Evolutionary conservation across 257 asterid genomes (phyloP), one percentile per base, ranked within the genome.

Genomic region (Pogostemon cablin): DNA sequence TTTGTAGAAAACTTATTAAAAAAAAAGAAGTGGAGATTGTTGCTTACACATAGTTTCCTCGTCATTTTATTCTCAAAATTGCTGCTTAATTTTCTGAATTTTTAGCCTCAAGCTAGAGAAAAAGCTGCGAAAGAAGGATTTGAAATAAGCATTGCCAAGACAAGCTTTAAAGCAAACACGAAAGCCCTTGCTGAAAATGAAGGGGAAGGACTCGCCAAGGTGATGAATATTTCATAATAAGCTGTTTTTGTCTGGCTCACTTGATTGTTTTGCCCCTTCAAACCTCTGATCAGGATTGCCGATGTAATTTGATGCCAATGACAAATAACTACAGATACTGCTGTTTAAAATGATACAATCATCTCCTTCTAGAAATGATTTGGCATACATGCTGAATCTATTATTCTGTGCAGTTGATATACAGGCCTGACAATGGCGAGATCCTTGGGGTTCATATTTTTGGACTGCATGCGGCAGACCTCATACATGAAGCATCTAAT

Each of bases 201-300:
- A 86, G 95, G 89, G 50, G 98, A 91, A 80, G 98, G 98, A 79
- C 73, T 91, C 72, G 98, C 98, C 72, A 91, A 89, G 95, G 98
- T 91, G 75, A 69, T 67, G 71, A 72, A 34, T 56, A 41, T 44
- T 63, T 67, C 80, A 72, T 34, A 1, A 59, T 67, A 44, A 67
- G 75, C 64, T 75, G 12, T 62, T 56, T 52, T 77, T 7, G 15
- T 38, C 40, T 20, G 56, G 68, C 50, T 68, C 69, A 57, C 64
- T 71, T n/a, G 54, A 64, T 73, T 69, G 53, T 54, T 17, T 38
- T 54, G 6, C 35, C 67, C 38, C 54, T 62, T 55, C 53, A 12
- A 52, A 47, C 37, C 54, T 68, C 39, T 48, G 61, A 43, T 54
- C 20, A 12, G 32, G 73, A 58, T 48, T 68, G 57, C 59, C 17